Evolutionary conservation across 805 yeast genomes (phyloP), one percentile per base, ranked within the genome.

Genomic region (Candida corydali): DNA sequence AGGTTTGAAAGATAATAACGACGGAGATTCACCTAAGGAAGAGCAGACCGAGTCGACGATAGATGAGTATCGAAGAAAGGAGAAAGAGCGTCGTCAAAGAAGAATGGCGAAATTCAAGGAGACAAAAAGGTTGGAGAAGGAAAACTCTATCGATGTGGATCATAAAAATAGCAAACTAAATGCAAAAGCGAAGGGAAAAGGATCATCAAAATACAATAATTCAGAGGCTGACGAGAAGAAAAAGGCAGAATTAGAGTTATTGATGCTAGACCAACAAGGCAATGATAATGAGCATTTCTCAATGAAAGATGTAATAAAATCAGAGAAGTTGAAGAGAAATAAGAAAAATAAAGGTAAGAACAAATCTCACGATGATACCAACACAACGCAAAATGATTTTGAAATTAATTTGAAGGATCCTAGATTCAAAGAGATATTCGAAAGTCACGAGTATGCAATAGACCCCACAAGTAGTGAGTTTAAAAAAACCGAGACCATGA

Each of bases 381-480:
- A 63, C 29, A 63, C 65, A 34, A 47, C 51, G 4, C 76, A 65
- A 41, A 76, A 66, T 32, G 63, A 59, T 19, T 81, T 85, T 59
- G 68, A 74, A 46, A 75, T 88, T 29, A 88, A 86, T 51, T 75
- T 86, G 51, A 67, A 69, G 28, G 98, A 93, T 69, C 80, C 83
- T 11, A 81, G 98, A 64, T 93, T 93, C 69, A 73, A 73, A 50
- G 97, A 85, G 55, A 76, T 86, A 74, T 88, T 88, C 56, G 91
- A 87, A 51, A 81, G 78, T 43, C 96, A 86, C 44, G 93, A 83
- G 43, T 93, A 78, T 61, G 96, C 96, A 9, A 88, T 94, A 55
- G 98, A 94, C 61, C 95, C 97, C 16, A 81, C 94, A 15, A 79
- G 73, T 52, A 84, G 94, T n/a, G 95, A 86, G 56, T 91, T 76